phyloP scores from a whole-genome alignment of 306 rosid species.

The Castanopsis chinensis region DNA sequence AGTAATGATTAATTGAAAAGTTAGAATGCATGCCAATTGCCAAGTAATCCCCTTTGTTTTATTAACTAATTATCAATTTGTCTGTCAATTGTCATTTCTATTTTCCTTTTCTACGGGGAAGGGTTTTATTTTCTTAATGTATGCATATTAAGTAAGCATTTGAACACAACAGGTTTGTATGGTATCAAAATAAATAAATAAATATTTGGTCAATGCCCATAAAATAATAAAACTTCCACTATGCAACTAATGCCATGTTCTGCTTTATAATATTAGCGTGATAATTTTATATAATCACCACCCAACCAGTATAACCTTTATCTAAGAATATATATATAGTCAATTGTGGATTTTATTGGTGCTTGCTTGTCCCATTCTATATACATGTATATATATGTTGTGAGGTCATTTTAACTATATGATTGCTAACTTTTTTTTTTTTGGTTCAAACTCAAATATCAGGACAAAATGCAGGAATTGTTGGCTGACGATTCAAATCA shows the following conservation, averaged over 20 bases:
- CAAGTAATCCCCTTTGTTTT: conserved; percentile 3
- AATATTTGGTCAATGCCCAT: neutral
- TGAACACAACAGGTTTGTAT: neutral
- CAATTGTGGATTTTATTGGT: too few relatives aligned
- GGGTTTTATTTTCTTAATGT: neutral
- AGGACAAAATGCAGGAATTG: too few relatives aligned
- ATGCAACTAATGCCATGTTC: neutral
- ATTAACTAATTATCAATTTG: conserved; percentile 26
- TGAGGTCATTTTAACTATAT: too few relatives aligned
- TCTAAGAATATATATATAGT: too few relatives aligned
- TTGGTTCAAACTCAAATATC: too few relatives aligned
- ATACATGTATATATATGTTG: too few relatives aligned
- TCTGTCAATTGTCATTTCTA: neutral
- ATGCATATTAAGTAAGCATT: neutral
- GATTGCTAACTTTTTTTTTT: too few relatives aligned
- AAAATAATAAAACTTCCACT: neutral
- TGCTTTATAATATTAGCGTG: neutral
- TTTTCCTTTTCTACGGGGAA: neutral
- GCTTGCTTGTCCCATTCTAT: too few relatives aligned
- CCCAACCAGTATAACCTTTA: too few relatives aligned
- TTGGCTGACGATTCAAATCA: too few relatives aligned
- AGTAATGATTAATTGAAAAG: conserved; percentile 63
- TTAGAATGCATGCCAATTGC: conserved; percentile 47
- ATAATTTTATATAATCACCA: too few relatives aligned
- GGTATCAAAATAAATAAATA: neutral